Conservation (phyloP, 176 grass and related monocot genomes). For the Musa troglodytarum region DNA sequence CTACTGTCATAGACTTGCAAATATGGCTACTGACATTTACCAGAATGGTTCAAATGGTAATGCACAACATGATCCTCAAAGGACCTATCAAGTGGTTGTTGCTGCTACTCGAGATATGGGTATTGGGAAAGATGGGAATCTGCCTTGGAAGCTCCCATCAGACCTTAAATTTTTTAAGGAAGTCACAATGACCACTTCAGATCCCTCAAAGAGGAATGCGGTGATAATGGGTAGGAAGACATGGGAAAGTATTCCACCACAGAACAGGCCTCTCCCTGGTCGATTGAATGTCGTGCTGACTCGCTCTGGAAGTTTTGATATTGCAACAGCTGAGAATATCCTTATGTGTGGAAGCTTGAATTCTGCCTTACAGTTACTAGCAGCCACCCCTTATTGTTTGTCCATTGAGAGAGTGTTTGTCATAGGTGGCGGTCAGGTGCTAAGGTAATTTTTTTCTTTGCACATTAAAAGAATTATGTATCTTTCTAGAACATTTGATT, state of each 20-base stretch:
- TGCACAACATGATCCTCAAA: constrained; percentile 22
- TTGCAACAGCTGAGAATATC: constrained; percentile 58
- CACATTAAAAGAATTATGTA: constrained; percentile 3
- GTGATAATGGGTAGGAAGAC: constrained; percentile 89
- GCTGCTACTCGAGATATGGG: constrained; percentile 74
- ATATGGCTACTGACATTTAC: constrained; percentile 18
- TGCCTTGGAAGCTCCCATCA: constrained; percentile 71
- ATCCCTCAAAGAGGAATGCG: constrained; percentile 75
- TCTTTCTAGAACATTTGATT: background rate
- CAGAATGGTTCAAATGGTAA: constrained; percentile 21
- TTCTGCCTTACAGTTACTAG: constrained; percentile 58
- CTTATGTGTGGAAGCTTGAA: constrained; percentile 65
- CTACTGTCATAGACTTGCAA: constrained; percentile 1
- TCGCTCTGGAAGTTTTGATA: constrained; percentile 67
- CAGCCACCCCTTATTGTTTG: constrained; percentile 59
- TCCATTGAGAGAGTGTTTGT: constrained; percentile 76
- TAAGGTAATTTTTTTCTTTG: constrained; percentile 40
- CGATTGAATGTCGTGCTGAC: constrained; percentile 76
- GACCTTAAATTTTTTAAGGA: constrained; percentile 84
- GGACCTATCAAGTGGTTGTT: constrained; percentile 66
- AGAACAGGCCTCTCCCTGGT: constrained; percentile 55
- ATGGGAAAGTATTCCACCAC: constrained; percentile 69
- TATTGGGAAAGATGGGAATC: constrained; percentile 61
- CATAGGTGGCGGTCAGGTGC: constrained; percentile 64
- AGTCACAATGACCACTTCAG: constrained; percentile 52